These are phyloP conservation scores for Leishmania tropica DNA, from an alignment of 208 protist genomes.

Conservation along the genomic window DNA sequence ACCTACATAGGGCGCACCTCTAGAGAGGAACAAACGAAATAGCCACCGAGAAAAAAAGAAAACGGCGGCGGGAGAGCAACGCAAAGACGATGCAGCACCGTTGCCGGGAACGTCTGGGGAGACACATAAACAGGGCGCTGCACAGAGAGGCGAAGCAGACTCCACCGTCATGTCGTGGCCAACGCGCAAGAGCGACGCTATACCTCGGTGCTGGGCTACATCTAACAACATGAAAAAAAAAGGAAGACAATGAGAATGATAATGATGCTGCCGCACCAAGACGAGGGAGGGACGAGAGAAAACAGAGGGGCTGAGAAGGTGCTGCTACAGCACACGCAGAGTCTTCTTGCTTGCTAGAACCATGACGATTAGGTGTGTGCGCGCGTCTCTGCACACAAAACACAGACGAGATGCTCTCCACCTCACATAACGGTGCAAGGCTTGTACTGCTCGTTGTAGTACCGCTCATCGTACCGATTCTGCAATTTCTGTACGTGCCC, in stretches of 20 bases:
- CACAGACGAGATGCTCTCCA: neutral
- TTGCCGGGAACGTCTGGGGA: no score
- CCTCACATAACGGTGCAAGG: conserved; percentile 38
- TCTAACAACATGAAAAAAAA: neutral
- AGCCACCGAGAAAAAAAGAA: neutral
- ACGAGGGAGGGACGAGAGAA: neutral
- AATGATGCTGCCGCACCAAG: neutral
- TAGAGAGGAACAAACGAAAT: neutral
- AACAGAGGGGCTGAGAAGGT: neutral
- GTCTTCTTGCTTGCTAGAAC: neutral
- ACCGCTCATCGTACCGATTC: conserved; percentile 12
- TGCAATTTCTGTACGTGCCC: conserved; percentile 1
- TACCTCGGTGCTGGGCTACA: neutral
- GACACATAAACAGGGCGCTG: no score
- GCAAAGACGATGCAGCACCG: no score
- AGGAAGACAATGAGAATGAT: neutral
- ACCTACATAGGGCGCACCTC: neutral
- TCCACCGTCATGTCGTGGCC: no score
- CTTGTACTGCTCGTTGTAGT: conserved; percentile 33
- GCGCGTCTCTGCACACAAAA: neutral
- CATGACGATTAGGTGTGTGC: neutral
- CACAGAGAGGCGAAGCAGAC: no score
- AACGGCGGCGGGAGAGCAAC: no score
- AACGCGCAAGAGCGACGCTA: neutral
- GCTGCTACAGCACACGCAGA: neutral